A percentile compares a stretch with the other conserved stretches of the same genome.
These are phyloP conservation scores for Scorias spongiosa DNA, from an alignment of 2,329 filamentous ascomycete species.

Conservation along the genomic window DNA sequence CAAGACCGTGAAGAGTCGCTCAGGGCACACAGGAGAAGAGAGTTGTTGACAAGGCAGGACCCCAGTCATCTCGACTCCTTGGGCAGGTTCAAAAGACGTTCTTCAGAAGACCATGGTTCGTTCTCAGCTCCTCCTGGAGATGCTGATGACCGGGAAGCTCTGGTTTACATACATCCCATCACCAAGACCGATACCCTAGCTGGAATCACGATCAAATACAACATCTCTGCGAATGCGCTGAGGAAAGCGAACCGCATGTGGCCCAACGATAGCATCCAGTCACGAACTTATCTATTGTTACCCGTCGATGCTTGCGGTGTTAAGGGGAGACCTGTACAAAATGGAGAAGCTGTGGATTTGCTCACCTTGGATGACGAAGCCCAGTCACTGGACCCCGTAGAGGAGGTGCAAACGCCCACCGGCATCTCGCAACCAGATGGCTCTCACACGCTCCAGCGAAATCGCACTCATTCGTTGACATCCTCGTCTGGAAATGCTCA, in stretches of 20 bases:
- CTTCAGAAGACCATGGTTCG: constrained; percentile 45
- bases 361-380: constrained; percentile 17
- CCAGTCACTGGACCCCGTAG: constrained; percentile 14
- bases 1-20: constrained; percentile 32
- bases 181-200: constrained; percentile 73
- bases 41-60: constrained; percentile 25
- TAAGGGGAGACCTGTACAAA: constrained; percentile 49
- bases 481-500: constrained; percentile 17
- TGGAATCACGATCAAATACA: constrained; percentile 78
- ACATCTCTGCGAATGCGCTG: constrained; percentile 69
- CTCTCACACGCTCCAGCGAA: constrained; percentile 8
- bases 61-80: constrained; percentile 28
- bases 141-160: constrained; percentile 53
- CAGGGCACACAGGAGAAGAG: constrained; percentile 34
- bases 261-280: constrained; percentile 83
- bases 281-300: constrained; percentile 63
- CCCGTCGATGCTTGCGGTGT: constrained; percentile 81
- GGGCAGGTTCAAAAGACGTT: constrained; percentile 46
- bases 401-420: constrained; percentile 24
- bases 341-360: constrained; percentile 18
- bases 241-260: constrained; percentile 84
- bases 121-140: constrained; percentile 36
- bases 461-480: constrained; percentile 21
- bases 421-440: constrained; percentile 9
- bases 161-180: constrained; percentile 85